These are phyloP conservation scores for Dryas drummondii DNA, from an alignment of 306 rosid genomes.

Conservation along the genomic window DNA sequence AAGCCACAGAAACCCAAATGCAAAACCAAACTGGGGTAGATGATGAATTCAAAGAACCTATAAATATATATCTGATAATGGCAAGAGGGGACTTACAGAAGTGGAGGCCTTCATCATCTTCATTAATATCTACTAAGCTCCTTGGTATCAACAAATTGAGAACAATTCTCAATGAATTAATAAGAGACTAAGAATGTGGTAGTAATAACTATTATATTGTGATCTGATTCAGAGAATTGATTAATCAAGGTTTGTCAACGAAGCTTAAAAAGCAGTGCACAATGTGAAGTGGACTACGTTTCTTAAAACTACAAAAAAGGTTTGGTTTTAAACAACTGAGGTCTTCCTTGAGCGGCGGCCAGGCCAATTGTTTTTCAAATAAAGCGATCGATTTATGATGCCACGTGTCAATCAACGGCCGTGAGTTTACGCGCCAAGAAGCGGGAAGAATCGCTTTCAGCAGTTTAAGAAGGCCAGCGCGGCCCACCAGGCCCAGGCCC, in stretches of 20 bases:
- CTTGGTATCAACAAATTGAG: neutral
- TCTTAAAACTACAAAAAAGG: constrained; percentile 10
- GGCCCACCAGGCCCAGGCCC: neutral
- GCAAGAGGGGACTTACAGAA: constrained; percentile 24
- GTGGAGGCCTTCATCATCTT: constrained; percentile 16
- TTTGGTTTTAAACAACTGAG: neutral
- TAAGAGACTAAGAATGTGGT: neutral
- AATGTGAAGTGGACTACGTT: constrained; percentile 10
- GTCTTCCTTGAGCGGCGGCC: neutral
- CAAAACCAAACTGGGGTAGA: neutral
- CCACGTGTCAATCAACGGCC: neutral
- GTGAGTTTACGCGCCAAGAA: constrained; percentile 8
- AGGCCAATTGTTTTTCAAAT: neutral
- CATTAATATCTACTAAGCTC: neutral
- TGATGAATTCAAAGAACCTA: neutral
- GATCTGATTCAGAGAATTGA: neutral
- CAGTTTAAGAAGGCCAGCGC: neutral
- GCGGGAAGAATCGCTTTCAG: neutral
- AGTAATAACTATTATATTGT: neutral
- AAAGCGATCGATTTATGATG: neutral
- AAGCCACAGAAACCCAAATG: neutral
- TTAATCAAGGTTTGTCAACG: constrained; percentile 2
- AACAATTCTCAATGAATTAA: neutral
- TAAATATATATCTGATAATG: neutral
- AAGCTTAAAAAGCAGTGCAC: constrained; percentile 4